Evolutionary conservation across 1,284 basidiomycete species (phyloP).

Genomic region (Amylostereum areolatum): DNA sequence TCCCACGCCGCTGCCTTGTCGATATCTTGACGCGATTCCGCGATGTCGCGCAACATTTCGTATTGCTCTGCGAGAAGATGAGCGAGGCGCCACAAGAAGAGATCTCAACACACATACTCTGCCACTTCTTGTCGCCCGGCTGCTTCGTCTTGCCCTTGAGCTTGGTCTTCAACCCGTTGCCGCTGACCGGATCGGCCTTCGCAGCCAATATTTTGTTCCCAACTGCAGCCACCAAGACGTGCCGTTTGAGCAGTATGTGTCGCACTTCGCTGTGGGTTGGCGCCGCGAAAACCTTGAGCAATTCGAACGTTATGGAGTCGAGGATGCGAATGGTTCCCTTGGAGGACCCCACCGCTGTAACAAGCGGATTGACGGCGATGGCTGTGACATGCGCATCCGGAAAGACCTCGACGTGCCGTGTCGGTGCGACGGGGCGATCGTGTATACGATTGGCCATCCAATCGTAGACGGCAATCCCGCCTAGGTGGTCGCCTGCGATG

Average conservation of each 20-base stretch:
- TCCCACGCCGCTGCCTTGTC: slow-evolving; percentile 38
- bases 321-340: slow-evolving; percentile 60
- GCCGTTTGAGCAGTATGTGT: slow-evolving; percentile 59
- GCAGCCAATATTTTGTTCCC: slow-evolving; percentile 66
- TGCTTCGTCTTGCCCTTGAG: slow-evolving; percentile 20
- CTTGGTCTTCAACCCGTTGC: slow-evolving; percentile 20
- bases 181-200: slow-evolving; percentile 49
- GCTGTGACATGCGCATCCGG: slow-evolving; percentile 54
- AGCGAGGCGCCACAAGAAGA: slow-evolving; percentile 14
- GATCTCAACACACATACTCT: slow-evolving; percentile 35
- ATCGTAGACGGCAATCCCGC: slow-evolving; percentile 54
- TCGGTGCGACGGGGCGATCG: slow-evolving; percentile 23
- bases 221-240: slow-evolving; percentile 58
- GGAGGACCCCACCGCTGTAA: slow-evolving; percentile 59
- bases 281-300: slow-evolving; percentile 47
- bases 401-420: slow-evolving; percentile 52
- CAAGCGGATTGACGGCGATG: slow-evolving; percentile 52
- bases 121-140: slow-evolving; percentile 37
- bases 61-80: slow-evolving; percentile 42
- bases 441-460: slow-evolving; percentile 38
- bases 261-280: slow-evolving; percentile 45
- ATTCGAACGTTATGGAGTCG: slow-evolving; percentile 60
- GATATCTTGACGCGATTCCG: slow-evolving; percentile 50
- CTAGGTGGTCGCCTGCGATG: slow-evolving; percentile 52
- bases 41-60: slow-evolving; percentile 61